Evolutionary conservation across 1,284 basidiomycete genomes (phyloP), one percentile per base, ranked within the genome.

Genomic region (Earliella scabrosa): DNA sequence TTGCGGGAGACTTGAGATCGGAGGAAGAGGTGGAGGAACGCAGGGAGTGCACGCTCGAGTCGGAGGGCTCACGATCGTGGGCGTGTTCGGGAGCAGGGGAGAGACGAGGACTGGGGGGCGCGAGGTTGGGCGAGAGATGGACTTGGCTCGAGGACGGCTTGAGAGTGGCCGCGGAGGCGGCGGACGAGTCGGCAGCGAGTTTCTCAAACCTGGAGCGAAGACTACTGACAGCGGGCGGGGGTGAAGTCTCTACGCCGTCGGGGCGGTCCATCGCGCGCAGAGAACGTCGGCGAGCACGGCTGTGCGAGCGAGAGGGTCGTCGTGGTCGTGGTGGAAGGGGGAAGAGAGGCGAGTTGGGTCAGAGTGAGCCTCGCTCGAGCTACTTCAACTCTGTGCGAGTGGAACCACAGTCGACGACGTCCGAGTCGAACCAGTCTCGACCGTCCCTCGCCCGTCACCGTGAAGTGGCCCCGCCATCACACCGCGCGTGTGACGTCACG

Each of bases 161-260:
- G 32, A 57, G 54, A 11, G 62, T 51, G n/a, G 54, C 56, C 13
- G 64, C 24, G 6, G 52, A 21, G 26, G 56, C 27, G 13, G 55
- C 24, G 29, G 50, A 50, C 20, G 62, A 58, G 23, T 75, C 64
- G 64, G 65, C 64, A 16, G 82, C 80, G 34, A 86, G 71, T 63
- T 81, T 78, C 67, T 91, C 88, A 66, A 90, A 91, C 65, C 75
- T 81, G 20, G 85, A 88, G 49, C 82, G 81, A 24, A 91, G 76
- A 56, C 77, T 87, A 68, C 80, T 85, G 52, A 91, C 87, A 5
- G 87, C 83, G 35, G 80, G 81, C 6, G 78, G 75, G 26, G 84
- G 76, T 7, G 72, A 73, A 14, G 80, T 77, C 67, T 87, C 82
- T 57, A 71, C 65, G 54, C 65, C 66, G 21, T 48, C 44, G 27